Percentiles rank a stretch among this genome's conserved stretches.
Conservation (phyloP, 495 filamentous ascomycete genomes). For the Talaromyces proteolyticus region DNA sequence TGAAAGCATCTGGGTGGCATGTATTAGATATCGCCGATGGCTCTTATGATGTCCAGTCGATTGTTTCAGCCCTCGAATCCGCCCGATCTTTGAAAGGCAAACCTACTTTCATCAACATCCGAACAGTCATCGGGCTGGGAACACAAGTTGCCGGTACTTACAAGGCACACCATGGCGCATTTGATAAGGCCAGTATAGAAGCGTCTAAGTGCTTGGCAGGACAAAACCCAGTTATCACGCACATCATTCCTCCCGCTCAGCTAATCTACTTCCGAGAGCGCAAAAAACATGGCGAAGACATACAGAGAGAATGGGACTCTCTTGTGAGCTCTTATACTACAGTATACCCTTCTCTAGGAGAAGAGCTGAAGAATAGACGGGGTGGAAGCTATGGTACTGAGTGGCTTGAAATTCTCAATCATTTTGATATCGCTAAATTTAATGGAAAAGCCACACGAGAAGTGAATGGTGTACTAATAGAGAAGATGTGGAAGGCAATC, state of each 20-base stretch:
- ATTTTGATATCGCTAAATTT: background rate
- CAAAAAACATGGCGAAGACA: constrained; percentile 14
- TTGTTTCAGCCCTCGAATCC: constrained; percentile 30
- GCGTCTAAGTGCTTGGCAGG: constrained; percentile 3
- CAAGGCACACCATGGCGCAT: constrained; percentile 32
- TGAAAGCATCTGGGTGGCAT: constrained; percentile 42
- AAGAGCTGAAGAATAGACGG: constrained; percentile 23
- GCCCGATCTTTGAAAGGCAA: constrained; percentile 24
- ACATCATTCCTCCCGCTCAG: background rate
- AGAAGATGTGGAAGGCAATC: constrained; percentile 6
- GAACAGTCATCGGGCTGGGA: constrained; percentile 40
- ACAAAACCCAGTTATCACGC: constrained; percentile 4
- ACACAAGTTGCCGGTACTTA: constrained; percentile 26
- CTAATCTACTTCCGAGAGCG: constrained; percentile 9
- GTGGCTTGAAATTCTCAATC: background rate
- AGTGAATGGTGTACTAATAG: constrained; percentile 2
- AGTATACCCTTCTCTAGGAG: constrained; percentile 23
- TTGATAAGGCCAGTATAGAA: constrained; percentile 27
- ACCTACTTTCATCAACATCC: constrained; percentile 45
- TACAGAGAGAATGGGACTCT: constrained; percentile 24
- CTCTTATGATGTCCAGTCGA: constrained; percentile 30
- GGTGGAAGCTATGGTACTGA: background rate
- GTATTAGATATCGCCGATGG: constrained; percentile 42
- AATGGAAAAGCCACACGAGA: constrained; percentile 6
- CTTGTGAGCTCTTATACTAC: constrained; percentile 21